Conservation (phyloP, 768 basidiomycete genomes). For the Flagelloscypha sp. region DNA sequence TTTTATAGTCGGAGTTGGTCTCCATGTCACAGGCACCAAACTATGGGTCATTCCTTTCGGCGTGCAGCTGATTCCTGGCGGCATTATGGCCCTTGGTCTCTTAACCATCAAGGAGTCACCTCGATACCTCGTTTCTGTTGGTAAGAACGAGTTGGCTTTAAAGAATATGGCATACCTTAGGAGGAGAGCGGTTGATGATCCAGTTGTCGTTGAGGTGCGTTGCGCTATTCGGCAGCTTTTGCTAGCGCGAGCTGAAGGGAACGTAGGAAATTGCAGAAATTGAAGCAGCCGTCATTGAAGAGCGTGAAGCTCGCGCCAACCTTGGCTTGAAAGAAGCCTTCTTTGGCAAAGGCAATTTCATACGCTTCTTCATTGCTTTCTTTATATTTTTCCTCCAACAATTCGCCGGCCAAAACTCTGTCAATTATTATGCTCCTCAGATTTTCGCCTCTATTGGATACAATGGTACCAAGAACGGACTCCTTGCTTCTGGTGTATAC, state of each 20-base stretch:
- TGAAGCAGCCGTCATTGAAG: slow-evolving; percentile 69
- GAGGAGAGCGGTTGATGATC: slow-evolving; percentile 29
- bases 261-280: slow-evolving; percentile 78
- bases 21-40: slow-evolving; percentile 40
- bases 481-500: slow-evolving; percentile 70
- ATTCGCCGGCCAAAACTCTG: slow-evolving; percentile 79
- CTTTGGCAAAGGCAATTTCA: slow-evolving; percentile 71
- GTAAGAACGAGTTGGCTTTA: slow-evolving; percentile 43
- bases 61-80: slow-evolving; percentile 67
- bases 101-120: slow-evolving; percentile 73
- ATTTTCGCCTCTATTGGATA: slow-evolving; percentile 71
- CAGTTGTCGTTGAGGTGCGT: slow-evolving; percentile 37
- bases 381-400: slow-evolving; percentile 75
- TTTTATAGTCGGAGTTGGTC: slow-evolving; percentile 46
- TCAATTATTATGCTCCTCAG: slow-evolving; percentile 67
- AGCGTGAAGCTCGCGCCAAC: slow-evolving; percentile 54
- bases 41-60: slow-evolving; percentile 72
- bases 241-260: too few relatives aligned
- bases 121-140: slow-evolving; percentile 65
- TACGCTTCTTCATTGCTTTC: slow-evolving; percentile 81
- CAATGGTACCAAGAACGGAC: slow-evolving; percentile 44
- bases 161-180: slow-evolving; percentile 60
- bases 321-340: slow-evolving; percentile 66
- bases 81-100: slow-evolving; percentile 59
- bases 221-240: too few relatives aligned